Conservation (phyloP, 2,329 filamentous ascomycete species). For the Gnomoniopsis smithogilvyi region DNA sequence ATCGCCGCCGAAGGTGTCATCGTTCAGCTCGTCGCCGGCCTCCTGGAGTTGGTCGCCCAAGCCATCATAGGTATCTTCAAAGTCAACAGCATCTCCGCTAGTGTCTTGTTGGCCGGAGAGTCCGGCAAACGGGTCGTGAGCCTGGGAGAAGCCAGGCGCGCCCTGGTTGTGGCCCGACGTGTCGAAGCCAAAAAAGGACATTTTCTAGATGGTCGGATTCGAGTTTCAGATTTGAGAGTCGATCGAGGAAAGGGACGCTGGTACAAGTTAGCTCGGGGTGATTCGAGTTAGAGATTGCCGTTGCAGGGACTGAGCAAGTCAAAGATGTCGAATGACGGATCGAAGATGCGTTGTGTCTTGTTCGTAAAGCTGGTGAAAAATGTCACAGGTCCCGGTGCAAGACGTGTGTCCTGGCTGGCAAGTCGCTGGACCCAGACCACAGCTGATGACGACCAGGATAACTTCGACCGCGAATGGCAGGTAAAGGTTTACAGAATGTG, state of each 20-base stretch:
- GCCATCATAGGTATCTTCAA: conserved; percentile 97
- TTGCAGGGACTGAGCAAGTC: neutral
- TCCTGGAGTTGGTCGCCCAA: conserved; percentile 89
- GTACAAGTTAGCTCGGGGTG: neutral
- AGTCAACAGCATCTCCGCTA: conserved; percentile 62
- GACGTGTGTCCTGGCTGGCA: neutral
- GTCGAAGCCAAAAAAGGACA: conserved; percentile 95
- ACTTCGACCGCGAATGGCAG: neutral
- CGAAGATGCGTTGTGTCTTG: neutral
- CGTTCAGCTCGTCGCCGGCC: conserved; percentile 90
- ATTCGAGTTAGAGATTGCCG: neutral
- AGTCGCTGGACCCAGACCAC: neutral
- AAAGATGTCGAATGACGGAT: neutral
- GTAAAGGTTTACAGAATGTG: neutral
- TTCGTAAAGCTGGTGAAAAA: neutral
- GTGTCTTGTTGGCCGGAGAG: conserved; percentile 66
- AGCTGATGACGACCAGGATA: neutral
- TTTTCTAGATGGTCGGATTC: conserved; percentile 33
- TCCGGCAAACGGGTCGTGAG: conserved; percentile 82
- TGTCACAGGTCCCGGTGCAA: neutral
- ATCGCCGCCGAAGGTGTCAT: conserved; percentile 79
- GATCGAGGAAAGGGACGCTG: neutral
- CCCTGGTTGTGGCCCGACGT: conserved; percentile 64
- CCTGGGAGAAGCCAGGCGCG: conserved; percentile 78
- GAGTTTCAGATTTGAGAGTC: neutral